Evolutionary conservation across 2,329 filamentous ascomycete species (phyloP).

Genomic region (Intubia oerlemansii): DNA sequence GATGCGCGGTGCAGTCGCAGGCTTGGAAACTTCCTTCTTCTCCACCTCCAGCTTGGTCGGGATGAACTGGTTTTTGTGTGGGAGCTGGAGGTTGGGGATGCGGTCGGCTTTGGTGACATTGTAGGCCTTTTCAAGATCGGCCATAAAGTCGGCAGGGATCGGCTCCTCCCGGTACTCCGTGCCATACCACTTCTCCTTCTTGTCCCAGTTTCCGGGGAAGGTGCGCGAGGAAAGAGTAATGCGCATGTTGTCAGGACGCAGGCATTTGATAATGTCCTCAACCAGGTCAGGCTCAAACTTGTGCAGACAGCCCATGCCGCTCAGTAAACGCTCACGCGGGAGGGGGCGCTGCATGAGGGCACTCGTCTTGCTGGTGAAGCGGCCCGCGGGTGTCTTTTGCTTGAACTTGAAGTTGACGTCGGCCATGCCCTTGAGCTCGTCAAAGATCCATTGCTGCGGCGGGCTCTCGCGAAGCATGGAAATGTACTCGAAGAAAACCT

Average conservation of each 20-base stretch:
- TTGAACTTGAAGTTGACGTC: slow-evolving; percentile 92
- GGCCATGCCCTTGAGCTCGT: slow-evolving; percentile 75
- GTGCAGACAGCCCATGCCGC: slow-evolving; percentile 52
- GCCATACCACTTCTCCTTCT: slow-evolving; percentile 93
- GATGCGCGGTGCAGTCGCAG: slow-evolving; percentile 52
- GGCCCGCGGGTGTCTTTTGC: slow-evolving; percentile 75
- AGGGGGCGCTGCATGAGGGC: slow-evolving; percentile 81
- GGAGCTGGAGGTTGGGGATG: slow-evolving; percentile 56
- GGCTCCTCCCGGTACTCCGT: slow-evolving; percentile 77
- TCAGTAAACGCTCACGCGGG: slow-evolving; percentile 72
- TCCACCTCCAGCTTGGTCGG: slow-evolving; percentile 85
- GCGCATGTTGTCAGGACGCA: slow-evolving; percentile 69
- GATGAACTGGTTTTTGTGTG: slow-evolving; percentile 89
- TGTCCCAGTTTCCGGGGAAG: slow-evolving; percentile 64
- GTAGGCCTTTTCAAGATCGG: slow-evolving; percentile 44
- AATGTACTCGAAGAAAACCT: slow-evolving; percentile 79
- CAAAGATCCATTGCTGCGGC: slow-evolving; percentile 81
- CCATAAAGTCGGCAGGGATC: slow-evolving; percentile 55
- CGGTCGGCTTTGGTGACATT: slow-evolving; percentile 34
- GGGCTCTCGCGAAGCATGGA: slow-evolving; percentile 60
- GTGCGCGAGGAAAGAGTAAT: slow-evolving; percentile 67
- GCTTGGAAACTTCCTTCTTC: slow-evolving; percentile 70
- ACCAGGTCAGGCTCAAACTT: slow-evolving; percentile 68
- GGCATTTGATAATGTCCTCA: slow-evolving; percentile 34
- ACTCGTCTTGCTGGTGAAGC: slow-evolving; percentile 70